Percentiles rank a stretch among this genome's conserved stretches.
phyloP scores from a whole-genome alignment of 73 alveolate genomes.

The Blepharisma japonicum region DNA sequence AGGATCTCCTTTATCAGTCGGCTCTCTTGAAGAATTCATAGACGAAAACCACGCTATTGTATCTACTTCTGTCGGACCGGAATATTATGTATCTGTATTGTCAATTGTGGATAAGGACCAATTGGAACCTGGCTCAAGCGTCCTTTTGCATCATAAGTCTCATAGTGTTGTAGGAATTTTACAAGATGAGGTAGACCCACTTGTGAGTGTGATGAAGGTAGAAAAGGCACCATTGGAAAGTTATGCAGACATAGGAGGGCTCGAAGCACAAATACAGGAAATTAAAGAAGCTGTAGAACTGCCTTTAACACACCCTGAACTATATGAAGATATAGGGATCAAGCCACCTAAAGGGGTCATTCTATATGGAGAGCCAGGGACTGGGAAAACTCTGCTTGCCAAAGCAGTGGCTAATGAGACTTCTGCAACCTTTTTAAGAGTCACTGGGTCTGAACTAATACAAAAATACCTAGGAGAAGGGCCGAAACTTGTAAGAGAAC shows the following conservation, averaged over 20 bases:
- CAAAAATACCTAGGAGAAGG: slow-evolving; percentile 86
- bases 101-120: slow-evolving; percentile 98
- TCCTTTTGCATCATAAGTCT: slow-evolving; percentile 84
- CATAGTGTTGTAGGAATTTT: slow-evolving; percentile 90
- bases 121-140: slow-evolving; percentile 97
- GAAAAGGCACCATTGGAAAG: slow-evolving; percentile 96
- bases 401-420: slow-evolving; percentile 94
- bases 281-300: slow-evolving; percentile 61
- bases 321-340: slow-evolving; percentile 70
- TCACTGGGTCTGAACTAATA: slow-evolving; percentile 85
- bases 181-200: slow-evolving; percentile 99
- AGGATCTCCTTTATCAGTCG: slow-evolving; percentile 97
- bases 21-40: slow-evolving; percentile 96
- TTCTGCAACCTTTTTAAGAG: slow-evolving; percentile 64
- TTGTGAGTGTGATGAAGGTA: slow-evolving; percentile 94
- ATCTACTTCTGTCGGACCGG: slow-evolving; percentile 89
- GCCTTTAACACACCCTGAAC: slow-evolving; percentile 78
- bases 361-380: slow-evolving; percentile 83
- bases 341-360: slow-evolving; percentile 57
- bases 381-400: slow-evolving; percentile 87
- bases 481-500: slow-evolving; percentile 80
- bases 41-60: slow-evolving; percentile 97
- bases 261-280: slow-evolving; percentile 77
- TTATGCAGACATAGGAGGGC: slow-evolving; percentile 75
- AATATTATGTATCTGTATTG: slow-evolving; percentile 94